These are phyloP conservation scores for Penicillium goetzii DNA, from an alignment of 495 filamentous ascomycete species.

Conservation along the genomic window DNA sequence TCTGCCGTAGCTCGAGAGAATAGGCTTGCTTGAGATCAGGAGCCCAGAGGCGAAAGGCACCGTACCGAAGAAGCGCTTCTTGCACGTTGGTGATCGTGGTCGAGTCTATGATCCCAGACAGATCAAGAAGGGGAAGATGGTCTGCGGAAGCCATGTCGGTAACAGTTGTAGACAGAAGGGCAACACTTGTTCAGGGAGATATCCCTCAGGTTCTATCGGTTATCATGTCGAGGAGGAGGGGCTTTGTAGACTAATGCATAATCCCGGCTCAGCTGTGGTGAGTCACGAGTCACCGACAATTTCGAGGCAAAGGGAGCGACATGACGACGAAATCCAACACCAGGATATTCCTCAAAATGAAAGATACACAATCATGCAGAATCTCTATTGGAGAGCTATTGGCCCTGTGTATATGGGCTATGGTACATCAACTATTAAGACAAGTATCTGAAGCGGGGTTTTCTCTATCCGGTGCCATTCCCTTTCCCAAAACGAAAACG, in stretches of 20 bases:
- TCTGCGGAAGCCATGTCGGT: background rate
- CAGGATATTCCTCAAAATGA: background rate
- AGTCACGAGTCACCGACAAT: background rate
- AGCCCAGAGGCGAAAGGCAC: conserved; percentile 19
- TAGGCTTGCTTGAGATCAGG: conserved; percentile 11
- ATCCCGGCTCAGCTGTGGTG: background rate
- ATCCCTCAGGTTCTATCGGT: background rate
- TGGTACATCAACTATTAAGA: conserved; percentile 13
- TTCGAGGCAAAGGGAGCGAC: background rate
- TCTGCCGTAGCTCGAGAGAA: conserved; percentile 3
- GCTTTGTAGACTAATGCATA: background rate
- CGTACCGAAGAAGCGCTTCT: conserved; percentile 13
- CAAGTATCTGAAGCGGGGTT: background rate
- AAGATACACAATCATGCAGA: background rate
- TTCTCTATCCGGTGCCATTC: conserved; percentile 5
- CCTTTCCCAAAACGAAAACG: conserved; percentile 1
- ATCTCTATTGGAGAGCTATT: conserved; percentile 13
- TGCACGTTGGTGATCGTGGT: conserved; percentile 10
- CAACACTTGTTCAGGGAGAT: background rate
- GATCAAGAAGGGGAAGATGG: conserved; percentile 17
- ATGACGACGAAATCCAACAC: background rate
- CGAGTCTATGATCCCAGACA: conserved; percentile 11
- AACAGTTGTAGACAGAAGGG: background rate
- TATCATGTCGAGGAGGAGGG: background rate
- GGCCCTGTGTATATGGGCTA: conserved; percentile 3